Percentiles rank a stretch among this genome's conserved stretches.
Conservation (phyloP, 202 grass and related monocot genomes). For the Saccharum hybrid region DNA sequence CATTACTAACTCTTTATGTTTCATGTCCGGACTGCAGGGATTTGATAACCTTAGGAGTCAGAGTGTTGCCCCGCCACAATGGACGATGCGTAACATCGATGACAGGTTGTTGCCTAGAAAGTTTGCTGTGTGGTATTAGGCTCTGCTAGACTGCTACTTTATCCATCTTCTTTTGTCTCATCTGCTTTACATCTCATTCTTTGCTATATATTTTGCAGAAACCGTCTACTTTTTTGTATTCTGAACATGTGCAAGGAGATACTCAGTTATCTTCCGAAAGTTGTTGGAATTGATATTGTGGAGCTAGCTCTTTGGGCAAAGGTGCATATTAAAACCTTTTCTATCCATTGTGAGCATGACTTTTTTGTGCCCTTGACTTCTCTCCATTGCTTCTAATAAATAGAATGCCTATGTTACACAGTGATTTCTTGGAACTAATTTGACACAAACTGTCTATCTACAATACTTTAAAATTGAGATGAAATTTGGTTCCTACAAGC, state of each 20-base stretch:
- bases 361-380: background rate
- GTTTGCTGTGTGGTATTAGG: slow-evolving; percentile 43
- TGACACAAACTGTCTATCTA: background rate
- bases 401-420: background rate
- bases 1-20: slow-evolving; percentile 39
- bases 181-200: slow-evolving; percentile 32
- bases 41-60: slow-evolving; percentile 98
- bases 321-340: slow-evolving; percentile 54
- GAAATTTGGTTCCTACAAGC: slow-evolving; percentile 10
- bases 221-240: slow-evolving; percentile 86
- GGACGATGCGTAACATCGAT: slow-evolving; percentile 98
- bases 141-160: slow-evolving; percentile 38
- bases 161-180: slow-evolving; percentile 23
- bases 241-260: slow-evolving; percentile 97
- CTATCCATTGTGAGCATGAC: slow-evolving; percentile 21
- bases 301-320: slow-evolving; percentile 99
- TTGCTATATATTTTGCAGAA: slow-evolving; percentile 69
- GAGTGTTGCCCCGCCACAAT: slow-evolving; percentile 92
- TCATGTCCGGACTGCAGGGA: slow-evolving; percentile 55
- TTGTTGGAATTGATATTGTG: slow-evolving; percentile 96
- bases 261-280: slow-evolving; percentile 83
- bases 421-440: background rate
- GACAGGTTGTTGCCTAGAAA: slow-evolving; percentile 79
- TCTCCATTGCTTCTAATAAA: background rate
- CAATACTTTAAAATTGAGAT: slow-evolving; percentile 7